phyloP scores from a whole-genome alignment of 2,329 filamentous ascomycete genomes.

The Aspergillus sp. region DNA sequence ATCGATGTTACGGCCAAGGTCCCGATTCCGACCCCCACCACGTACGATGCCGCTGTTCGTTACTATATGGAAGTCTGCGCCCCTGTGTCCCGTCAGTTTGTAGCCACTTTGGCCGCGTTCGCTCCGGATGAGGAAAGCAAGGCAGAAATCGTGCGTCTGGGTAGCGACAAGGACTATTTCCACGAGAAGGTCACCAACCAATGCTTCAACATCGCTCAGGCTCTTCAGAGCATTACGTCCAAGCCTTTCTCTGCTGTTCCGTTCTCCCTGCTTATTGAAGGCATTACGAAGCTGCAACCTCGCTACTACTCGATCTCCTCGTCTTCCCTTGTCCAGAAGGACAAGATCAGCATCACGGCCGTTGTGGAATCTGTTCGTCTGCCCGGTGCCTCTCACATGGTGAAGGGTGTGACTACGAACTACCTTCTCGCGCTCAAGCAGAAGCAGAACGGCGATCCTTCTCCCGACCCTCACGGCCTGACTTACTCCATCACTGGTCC shows the following conservation, averaged over 20 bases:
- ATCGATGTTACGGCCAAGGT: slow-evolving; percentile 96
- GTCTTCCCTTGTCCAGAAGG: slow-evolving; percentile 87
- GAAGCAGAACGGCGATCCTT: slow-evolving; percentile 86
- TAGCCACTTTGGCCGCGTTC: slow-evolving; percentile 84
- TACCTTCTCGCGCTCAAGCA: slow-evolving; percentile 93
- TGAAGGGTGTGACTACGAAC: slow-evolving; percentile 96
- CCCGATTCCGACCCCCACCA: slow-evolving; percentile 94
- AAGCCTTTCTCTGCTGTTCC: slow-evolving; percentile 81
- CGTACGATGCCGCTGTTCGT: slow-evolving; percentile 86
- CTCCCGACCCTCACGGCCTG: slow-evolving; percentile 78
- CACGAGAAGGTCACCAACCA: slow-evolving; percentile 77
- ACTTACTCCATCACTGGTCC: slow-evolving; percentile 87
- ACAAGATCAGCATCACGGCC: slow-evolving; percentile 92
- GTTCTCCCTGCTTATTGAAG: slow-evolving; percentile 93
- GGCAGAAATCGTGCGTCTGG: slow-evolving; percentile 83
- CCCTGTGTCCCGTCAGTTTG: slow-evolving; percentile 92
- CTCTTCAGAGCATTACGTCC: slow-evolving; percentile 72
- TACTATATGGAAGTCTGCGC: slow-evolving; percentile 98
- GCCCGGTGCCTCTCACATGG: slow-evolving; percentile 72
- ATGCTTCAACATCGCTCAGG: slow-evolving; percentile 86
- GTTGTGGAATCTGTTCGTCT: slow-evolving; percentile 84
- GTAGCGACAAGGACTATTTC: slow-evolving; percentile 94
- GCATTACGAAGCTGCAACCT: slow-evolving; percentile 90
- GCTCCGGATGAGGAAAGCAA: slow-evolving; percentile 82
- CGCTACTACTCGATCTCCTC: slow-evolving; percentile 99